phyloP scores from a whole-genome alignment of 1,284 basidiomycete genomes.

The Dichomitus squalens region DNA sequence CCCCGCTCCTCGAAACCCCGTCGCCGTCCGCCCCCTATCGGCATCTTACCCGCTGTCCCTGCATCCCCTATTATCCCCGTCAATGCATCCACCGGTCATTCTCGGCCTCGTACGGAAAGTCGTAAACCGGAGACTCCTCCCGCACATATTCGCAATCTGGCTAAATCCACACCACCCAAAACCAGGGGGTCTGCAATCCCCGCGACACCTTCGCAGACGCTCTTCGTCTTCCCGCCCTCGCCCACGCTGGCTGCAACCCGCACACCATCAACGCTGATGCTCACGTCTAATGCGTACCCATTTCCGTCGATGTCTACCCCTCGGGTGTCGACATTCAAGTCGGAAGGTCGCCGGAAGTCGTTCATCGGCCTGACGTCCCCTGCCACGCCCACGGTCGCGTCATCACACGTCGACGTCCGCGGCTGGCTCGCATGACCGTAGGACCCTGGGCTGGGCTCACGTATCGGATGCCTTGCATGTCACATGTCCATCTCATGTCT shows the following conservation, averaged over 20 bases:
- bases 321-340: slow-evolving; percentile 67
- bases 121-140: slow-evolving; percentile 56
- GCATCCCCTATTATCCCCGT: slow-evolving; percentile 47
- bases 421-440: slow-evolving; percentile 62
- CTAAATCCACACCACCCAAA: slow-evolving; percentile 27
- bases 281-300: slow-evolving; percentile 63
- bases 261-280: slow-evolving; percentile 73
- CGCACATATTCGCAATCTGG: slow-evolving; percentile 44
- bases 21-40: slow-evolving; percentile 60
- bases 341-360: slow-evolving; percentile 66
- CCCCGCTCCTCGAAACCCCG: slow-evolving; percentile 47
- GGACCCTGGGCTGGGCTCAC: slow-evolving; percentile 1
- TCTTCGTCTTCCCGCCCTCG: slow-evolving; percentile 84
- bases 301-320: slow-evolving; percentile 70
- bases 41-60: slow-evolving; percentile 67
- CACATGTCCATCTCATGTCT: slow-evolving; percentile 11
- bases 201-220: slow-evolving; percentile 64
- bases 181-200: slow-evolving; percentile 28
- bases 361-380: slow-evolving; percentile 70
- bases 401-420: slow-evolving; percentile 78
- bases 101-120: slow-evolving; percentile 54
- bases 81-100: slow-evolving; percentile 36
- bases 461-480: slow-evolving; percentile 20
- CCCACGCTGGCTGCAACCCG: slow-evolving; percentile 58
- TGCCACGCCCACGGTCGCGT: slow-evolving; percentile 78